Evolutionary conservation across 1,139 yeast genomes (phyloP).

Genomic region (Saccharomyces pastorianus): DNA sequence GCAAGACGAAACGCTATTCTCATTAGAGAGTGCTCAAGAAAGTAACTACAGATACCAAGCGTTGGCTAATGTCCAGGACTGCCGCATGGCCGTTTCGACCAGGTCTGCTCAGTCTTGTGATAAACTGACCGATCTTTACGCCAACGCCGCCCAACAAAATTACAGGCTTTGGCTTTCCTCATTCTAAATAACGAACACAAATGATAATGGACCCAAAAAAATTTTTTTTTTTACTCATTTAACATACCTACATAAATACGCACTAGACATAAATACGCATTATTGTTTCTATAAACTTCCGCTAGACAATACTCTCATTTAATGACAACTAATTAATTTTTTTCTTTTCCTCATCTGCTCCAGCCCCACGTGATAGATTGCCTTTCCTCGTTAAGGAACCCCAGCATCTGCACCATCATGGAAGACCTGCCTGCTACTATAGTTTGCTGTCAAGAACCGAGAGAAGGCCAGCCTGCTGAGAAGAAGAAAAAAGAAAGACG

Average conservation of each 20-base stretch:
- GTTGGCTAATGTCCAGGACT: not conserved
- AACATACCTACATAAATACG: not conserved
- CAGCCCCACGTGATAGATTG: not conserved
- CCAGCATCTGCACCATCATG: not conserved
- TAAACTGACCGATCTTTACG: constrained; percentile 4
- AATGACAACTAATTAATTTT: not conserved
- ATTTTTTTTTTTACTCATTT: too few species aligned
- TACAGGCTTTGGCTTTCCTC: constrained; percentile 23
- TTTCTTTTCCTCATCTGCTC: not conserved
- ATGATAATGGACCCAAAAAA: not conserved
- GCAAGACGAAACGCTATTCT: not conserved
- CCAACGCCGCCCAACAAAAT: constrained; percentile 23
- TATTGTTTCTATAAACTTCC: not conserved
- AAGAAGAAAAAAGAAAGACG: not conserved
- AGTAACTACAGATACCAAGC: not conserved
- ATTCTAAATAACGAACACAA: constrained; percentile 4
- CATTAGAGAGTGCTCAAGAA: not conserved
- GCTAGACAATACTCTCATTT: not conserved
- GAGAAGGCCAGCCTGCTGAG: not conserved
- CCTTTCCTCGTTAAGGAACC: not conserved
- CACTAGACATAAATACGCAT: not conserved
- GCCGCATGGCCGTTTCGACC: not conserved
- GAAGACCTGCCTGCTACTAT: not conserved
- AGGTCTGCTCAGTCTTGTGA: not conserved
- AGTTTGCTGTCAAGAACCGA: not conserved